Conservation (phyloP, 208 protist species). For the Leishmania mexicana region DNA sequence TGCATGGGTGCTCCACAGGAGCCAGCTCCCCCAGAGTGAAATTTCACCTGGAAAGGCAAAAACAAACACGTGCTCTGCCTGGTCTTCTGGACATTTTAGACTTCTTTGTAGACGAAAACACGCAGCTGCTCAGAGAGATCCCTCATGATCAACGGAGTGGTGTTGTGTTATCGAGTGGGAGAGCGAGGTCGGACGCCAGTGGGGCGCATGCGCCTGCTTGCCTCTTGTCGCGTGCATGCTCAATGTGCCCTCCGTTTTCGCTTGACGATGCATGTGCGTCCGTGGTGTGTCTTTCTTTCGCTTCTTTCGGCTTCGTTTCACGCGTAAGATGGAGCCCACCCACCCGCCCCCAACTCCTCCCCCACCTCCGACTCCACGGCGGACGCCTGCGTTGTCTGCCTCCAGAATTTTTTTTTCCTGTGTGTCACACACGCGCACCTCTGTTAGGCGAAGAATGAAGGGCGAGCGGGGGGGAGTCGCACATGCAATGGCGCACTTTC, state of each 20-base stretch:
- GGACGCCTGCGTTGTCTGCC: no score
- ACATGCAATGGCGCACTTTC: neutral
- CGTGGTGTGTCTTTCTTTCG: no score
- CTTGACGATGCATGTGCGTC: neutral
- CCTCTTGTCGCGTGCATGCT: neutral
- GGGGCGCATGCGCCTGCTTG: neutral
- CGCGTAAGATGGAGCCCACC: neutral
- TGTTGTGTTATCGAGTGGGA: neutral
- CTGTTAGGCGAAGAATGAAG: neutral
- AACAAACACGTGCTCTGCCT: neutral
- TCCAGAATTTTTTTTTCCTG: no score
- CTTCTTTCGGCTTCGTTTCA: neutral
- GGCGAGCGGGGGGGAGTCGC: neutral
- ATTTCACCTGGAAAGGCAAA: no score
- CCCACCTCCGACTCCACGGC: neutral
- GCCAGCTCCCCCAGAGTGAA: neutral
- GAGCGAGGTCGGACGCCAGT: slow-evolving; percentile 1
- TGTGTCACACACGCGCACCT: neutral
- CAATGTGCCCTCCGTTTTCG: neutral
- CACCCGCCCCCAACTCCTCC: neutral
- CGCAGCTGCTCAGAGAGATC: no score
- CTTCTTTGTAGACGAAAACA: neutral
- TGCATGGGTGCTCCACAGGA: neutral
- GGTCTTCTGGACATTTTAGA: neutral
- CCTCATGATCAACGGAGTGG: neutral